A percentile compares a stretch with the other conserved stretches of the same genome.
These are phyloP conservation scores for Leucaena leucocephala DNA, from an alignment of 306 rosid species.

Conservation along the genomic window DNA sequence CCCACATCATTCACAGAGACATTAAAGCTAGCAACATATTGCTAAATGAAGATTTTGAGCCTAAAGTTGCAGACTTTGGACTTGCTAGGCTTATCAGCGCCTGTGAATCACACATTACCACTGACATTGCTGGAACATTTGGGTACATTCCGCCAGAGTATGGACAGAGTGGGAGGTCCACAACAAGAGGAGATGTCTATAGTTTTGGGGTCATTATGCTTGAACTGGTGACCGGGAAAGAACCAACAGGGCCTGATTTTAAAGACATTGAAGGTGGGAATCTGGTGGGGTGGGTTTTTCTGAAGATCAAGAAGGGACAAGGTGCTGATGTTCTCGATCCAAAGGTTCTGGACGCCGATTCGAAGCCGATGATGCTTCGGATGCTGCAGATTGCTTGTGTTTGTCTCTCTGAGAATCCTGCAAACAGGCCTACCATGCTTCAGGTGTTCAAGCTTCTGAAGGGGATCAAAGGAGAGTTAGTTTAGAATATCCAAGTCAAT, in stretches of 20 bases:
- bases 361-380: conserved; percentile 82
- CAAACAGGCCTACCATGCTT: conserved; percentile 88
- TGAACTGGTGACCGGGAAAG: conserved; percentile 89
- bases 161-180: conserved; percentile 95
- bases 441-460: conserved; percentile 75
- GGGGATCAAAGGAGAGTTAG: conserved; percentile 65
- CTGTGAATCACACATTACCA: conserved; percentile 89
- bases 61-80: conserved; percentile 94
- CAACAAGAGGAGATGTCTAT: conserved; percentile 90
- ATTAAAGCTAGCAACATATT: conserved; percentile 93
- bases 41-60: conserved; percentile 83
- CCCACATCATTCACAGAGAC: conserved; percentile 96
- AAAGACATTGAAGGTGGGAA: conserved; percentile 94
- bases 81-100: conserved; percentile 92
- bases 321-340: conserved; percentile 85
- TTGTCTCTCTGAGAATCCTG: conserved; percentile 85
- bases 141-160: conserved; percentile 99
- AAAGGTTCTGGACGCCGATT: conserved; percentile 63
- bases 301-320: conserved; percentile 71
- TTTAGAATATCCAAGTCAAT: conserved; percentile 14
- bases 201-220: conserved; percentile 93
- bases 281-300: conserved; percentile 90
- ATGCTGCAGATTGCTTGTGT: conserved; percentile 75
- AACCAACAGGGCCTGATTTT: conserved; percentile 94
- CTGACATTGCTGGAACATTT: conserved; percentile 96